A percentile compares a stretch with the other conserved stretches of the same genome.
Evolutionary conservation across 2,329 filamentous ascomycete species (phyloP).

Genomic region (Coccinonectria pachysandricola): DNA sequence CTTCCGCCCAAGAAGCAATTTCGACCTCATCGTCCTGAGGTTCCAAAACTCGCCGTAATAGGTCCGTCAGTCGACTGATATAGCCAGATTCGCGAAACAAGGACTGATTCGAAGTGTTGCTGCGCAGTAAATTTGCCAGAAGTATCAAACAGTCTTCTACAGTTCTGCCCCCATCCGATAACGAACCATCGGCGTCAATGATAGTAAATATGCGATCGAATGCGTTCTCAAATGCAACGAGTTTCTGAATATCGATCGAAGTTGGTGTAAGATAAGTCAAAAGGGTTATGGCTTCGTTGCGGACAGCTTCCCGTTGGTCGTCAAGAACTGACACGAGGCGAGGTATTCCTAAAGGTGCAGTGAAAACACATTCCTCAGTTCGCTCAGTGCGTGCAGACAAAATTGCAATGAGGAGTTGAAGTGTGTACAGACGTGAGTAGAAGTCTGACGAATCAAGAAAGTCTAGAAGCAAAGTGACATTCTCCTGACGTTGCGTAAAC

Average conservation of each 20-base stretch:
- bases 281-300: slow-evolving; percentile 79
- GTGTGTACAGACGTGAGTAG: slow-evolving; percentile 79
- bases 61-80: slow-evolving; percentile 57
- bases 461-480: slow-evolving; percentile 81
- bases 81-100: slow-evolving; percentile 87
- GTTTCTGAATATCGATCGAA: slow-evolving; percentile 82
- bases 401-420: slow-evolving; percentile 83
- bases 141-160: slow-evolving; percentile 91
- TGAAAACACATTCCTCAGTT: slow-evolving; percentile 89
- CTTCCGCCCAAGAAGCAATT: slow-evolving; percentile 63
- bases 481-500: slow-evolving; percentile 95
- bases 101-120: slow-evolving; percentile 87
- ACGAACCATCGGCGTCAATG: slow-evolving; percentile 69
- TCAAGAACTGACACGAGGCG: slow-evolving; percentile 76
- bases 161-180: slow-evolving; percentile 72
- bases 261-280: slow-evolving; percentile 80
- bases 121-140: slow-evolving; percentile 75
- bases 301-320: slow-evolving; percentile 74
- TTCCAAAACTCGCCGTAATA: slow-evolving; percentile 53
- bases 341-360: slow-evolving; percentile 78
- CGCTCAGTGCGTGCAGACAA: slow-evolving; percentile 76
- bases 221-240: slow-evolving; percentile 90
- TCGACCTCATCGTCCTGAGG: slow-evolving; percentile 43
- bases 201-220: slow-evolving; percentile 81
- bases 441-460: slow-evolving; percentile 82